Base-by-base conservation (phyloP, 2,329 filamentous ascomycete species). In the Neocucurbitaria cava region DNA sequence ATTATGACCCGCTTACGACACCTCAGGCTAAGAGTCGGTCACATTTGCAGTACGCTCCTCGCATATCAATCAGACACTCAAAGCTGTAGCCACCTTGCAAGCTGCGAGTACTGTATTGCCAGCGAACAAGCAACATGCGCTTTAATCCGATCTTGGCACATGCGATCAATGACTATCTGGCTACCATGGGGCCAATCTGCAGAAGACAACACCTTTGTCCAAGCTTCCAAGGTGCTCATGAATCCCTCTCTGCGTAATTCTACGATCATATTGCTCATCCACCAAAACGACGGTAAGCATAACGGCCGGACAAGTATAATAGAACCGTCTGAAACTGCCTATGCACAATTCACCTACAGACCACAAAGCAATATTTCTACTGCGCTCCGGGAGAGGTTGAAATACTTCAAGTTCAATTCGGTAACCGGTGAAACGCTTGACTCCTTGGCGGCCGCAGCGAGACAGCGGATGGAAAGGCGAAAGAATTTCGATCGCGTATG, bases 21-120 rank as follows among this genome's bases (percentile, higher is more conserved):
- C 39, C 53, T 62, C 20, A 51, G 59, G 11, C 35, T 62, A 17
- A 45, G 59, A n/a, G 48, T 54, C 11, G 53, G 49, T 17, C 59
- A 62, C 43, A 33, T 57, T 3, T 62, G 59, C 35, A 15, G 49
- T 9, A 15, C 11, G 10, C 43, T 59, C n/a, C 36, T 59, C 11
- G 23, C 38, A 8, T 41, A 9, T 8, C n/a, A 26, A 8, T 18
- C 45, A 10, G 11, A 2, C 21, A 21, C 17, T 9, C 24, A 17
- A 6, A 4, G n/a, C 9, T 43, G 41, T 43, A 10, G 26, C 13
- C 15, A 17, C 17, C 9, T 15, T 24, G 24, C 7, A 31, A 31
- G n/a, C 10, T 46, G 43, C 9, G 23, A 46, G 3, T 43, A 39
- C 36, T 49, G 46, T 18, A 21, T 33, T 6, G 8, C 18, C 41